Conservation (phyloP, 148 eudicot species). For the Selenicereus undatus region DNA sequence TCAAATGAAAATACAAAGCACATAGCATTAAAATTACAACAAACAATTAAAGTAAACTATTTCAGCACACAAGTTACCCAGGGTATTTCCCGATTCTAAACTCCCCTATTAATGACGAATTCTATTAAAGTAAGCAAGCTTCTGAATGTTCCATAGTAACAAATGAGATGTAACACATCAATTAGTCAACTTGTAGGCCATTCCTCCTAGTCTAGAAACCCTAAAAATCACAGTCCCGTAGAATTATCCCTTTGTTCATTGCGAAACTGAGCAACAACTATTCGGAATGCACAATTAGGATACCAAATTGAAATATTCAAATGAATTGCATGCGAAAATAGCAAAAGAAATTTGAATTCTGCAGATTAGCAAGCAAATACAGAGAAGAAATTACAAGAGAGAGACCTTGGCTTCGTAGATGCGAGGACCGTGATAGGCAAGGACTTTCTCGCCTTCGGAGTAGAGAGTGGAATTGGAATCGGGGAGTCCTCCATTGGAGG, state of each 20-base stretch:
- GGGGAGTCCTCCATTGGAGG: constrained; percentile 49
- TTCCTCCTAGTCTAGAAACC: not conserved
- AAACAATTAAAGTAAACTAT: not conserved
- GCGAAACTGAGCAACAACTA: not conserved
- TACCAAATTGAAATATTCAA: not conserved
- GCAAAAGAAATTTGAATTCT: not conserved
- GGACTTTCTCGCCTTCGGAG: constrained; percentile 81
- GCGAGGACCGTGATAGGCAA: constrained; percentile 94
- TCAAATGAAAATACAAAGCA: not conserved
- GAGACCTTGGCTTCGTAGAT: constrained; percentile 90
- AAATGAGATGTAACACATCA: not conserved
- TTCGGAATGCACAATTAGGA: not conserved
- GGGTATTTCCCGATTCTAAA: not conserved
- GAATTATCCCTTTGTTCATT: not conserved
- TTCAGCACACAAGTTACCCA: not conserved
- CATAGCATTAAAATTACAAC: not conserved
- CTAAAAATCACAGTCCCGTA: constrained; percentile 5
- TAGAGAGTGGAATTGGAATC: constrained; percentile 45
- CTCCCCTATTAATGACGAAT: not conserved
- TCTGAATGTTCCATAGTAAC: not conserved
- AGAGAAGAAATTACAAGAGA: not conserved
- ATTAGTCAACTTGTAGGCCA: not conserved
- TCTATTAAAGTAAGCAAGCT: not conserved
- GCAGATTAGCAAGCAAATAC: not conserved
- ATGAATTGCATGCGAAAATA: not conserved